Evolutionary conservation across 1,139 yeast genomes (phyloP), one percentile per base, ranked within the genome.

Genomic region (Geotrichum cucujoidarum): DNA sequence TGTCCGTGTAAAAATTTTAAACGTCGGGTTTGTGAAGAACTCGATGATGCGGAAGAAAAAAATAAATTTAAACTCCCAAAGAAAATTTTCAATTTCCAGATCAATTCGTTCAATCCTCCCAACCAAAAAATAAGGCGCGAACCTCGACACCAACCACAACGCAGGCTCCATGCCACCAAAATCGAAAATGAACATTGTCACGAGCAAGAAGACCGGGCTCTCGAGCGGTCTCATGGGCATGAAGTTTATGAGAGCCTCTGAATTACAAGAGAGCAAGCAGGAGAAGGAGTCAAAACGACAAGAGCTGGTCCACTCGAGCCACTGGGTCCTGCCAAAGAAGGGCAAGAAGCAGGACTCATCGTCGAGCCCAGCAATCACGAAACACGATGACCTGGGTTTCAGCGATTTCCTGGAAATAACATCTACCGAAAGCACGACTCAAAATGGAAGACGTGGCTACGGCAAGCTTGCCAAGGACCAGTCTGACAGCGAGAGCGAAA

Each of bases 281-380:
- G 62, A 64, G 40, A 65, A 64, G 25, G 71, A 70, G 34, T 71
- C 67, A 30, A 56, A 62, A 18, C 59, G 58, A 25, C 70, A 64
- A 45, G 76, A 70, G 54, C 60, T 76, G 24, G 68, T 66, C 42
- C 85, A 78, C 60, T 51, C 65, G 17, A 79, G 83, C 27, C 82
- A 77, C 65, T 81, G 87, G 87, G 69, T 67, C 18, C 63, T 76
- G n/a, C 43, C 21, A 24, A 24, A 34, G 6, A 32, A 25, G 16
- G 40, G 30, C 25, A 24, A 27, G 31, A 21, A 22, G 5, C 40
- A 43, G 4, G 38, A 32, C 2, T 32, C 30, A 13, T 40, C 16
- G 18, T 48, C 38, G 13, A 43, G 46, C n/a, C 34, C 49, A 10
- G 47, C 39, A 32, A 37, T n/a, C 4, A 16, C 37, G 18, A 14